Evolutionary conservation across 2,329 filamentous ascomycete species (phyloP).

Genomic region (Curvularia sp.): DNA sequence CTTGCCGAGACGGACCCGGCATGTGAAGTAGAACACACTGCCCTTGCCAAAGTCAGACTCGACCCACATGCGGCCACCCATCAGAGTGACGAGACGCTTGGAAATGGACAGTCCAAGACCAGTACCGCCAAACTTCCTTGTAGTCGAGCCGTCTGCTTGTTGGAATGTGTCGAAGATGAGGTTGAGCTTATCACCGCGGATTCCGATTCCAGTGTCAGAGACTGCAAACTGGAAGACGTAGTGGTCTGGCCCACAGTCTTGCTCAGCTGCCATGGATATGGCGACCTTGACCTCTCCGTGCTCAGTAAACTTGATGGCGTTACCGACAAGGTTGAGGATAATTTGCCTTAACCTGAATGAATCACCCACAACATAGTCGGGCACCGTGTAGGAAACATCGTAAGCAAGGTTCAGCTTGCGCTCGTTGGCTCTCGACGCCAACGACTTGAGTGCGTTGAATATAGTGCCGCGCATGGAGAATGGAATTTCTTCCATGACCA

Average conservation of each 20-base stretch:
- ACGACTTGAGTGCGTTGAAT: constrained; percentile 94
- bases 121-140: constrained; percentile 92
- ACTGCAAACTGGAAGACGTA: constrained; percentile 97
- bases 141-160: constrained; percentile 96
- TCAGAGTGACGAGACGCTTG: constrained; percentile 90
- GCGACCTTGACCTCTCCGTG: constrained; percentile 94
- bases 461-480: constrained; percentile 94
- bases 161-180: constrained; percentile 99
- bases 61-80: constrained; percentile 97
- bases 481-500: constrained; percentile 98
- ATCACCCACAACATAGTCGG: constrained; percentile 94
- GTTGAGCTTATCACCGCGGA: constrained; percentile 92
- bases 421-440: constrained; percentile 97
- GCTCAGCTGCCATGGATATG: constrained; percentile 75
- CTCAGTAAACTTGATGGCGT: constrained; percentile 99
- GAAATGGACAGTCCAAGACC: constrained; percentile 94
- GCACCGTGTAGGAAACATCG: constrained; percentile 89
- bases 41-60: constrained; percentile 90
- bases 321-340: constrained; percentile 95
- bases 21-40: constrained; percentile 96
- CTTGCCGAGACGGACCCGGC: constrained; percentile 82
- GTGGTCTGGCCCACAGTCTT: constrained; percentile 73
- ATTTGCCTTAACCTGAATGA: constrained; percentile 96
- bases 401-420: constrained; percentile 93
- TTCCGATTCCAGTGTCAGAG: constrained; percentile 95